Evolutionary conservation across 2,329 filamentous ascomycete species (phyloP).

Genomic region (Botrytis galanthina): DNA sequence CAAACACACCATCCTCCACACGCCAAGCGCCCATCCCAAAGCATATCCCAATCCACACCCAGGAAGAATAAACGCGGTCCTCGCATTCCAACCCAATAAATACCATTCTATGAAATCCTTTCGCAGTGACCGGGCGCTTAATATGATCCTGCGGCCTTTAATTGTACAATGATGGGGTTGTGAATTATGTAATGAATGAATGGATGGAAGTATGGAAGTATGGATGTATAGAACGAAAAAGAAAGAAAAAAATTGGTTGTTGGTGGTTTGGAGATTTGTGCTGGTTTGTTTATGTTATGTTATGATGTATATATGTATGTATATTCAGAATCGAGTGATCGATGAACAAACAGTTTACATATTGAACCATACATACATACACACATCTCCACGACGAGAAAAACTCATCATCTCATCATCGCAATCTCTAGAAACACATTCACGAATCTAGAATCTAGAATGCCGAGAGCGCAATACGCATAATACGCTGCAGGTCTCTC

Average conservation of each 20-base stretch:
- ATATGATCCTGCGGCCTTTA: neutral
- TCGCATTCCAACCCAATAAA: neutral
- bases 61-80: neutral
- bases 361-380: too few species aligned
- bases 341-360: too few species aligned
- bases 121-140: neutral
- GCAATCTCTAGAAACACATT: neutral
- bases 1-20: too few species aligned
- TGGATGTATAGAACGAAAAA: neutral
- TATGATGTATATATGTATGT: too few species aligned
- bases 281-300: rapidly evolving
- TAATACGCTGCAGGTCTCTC: neutral
- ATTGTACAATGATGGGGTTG: too few species aligned
- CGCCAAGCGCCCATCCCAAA: too few species aligned
- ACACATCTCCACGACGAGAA: too few species aligned
- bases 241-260: neutral
- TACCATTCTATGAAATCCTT: neutral
- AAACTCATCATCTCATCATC: neutral
- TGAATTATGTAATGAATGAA: neutral
- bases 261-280: neutral
- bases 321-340: too few species aligned
- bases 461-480: neutral
- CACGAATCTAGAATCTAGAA: neutral
- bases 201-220: too few species aligned
- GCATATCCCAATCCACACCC: neutral